Percentiles rank a stretch among this genome's conserved stretches.
phyloP scores from a whole-genome alignment of 306 rosid species.

The Castanea mollissima region DNA sequence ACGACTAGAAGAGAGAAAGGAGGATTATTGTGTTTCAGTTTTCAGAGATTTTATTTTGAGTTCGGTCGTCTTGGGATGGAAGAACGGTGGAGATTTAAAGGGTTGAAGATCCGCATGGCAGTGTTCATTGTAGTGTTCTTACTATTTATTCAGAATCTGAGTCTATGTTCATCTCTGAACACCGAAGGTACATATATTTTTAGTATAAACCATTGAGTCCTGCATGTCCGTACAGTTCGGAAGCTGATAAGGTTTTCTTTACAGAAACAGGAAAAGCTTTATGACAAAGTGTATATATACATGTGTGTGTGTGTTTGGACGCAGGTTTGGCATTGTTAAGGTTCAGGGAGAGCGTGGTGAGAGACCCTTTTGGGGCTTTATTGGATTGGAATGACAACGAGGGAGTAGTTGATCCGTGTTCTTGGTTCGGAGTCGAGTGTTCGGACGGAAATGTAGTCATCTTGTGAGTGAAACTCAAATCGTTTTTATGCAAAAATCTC shows the following conservation, averaged over 20 bases:
- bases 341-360: constrained; percentile 45
- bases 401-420: constrained; percentile 44
- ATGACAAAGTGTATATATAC: background rate
- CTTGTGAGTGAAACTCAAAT: constrained; percentile 50
- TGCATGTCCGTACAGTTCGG: constrained; percentile 2
- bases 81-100: constrained; percentile 37
- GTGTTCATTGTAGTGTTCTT: constrained; percentile 17
- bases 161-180: constrained; percentile 42
- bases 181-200: constrained; percentile 34
- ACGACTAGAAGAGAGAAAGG: background rate
- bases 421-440: constrained; percentile 76
- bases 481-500: background rate
- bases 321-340: constrained; percentile 60
- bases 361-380: constrained; percentile 59
- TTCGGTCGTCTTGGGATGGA: constrained; percentile 29
- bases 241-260: background rate
- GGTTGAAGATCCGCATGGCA: constrained; percentile 27
- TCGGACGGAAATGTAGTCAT: constrained; percentile 53
- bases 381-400: constrained; percentile 49
- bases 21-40: background rate
- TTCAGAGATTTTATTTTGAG: background rate
- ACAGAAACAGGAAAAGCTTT: background rate
- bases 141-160: constrained; percentile 20
- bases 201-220: background rate
- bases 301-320: constrained; percentile 20